Base-by-base conservation (phyloP, 2,329 filamentous ascomycete species). In the Arthrobotrys megalospora region DNA sequence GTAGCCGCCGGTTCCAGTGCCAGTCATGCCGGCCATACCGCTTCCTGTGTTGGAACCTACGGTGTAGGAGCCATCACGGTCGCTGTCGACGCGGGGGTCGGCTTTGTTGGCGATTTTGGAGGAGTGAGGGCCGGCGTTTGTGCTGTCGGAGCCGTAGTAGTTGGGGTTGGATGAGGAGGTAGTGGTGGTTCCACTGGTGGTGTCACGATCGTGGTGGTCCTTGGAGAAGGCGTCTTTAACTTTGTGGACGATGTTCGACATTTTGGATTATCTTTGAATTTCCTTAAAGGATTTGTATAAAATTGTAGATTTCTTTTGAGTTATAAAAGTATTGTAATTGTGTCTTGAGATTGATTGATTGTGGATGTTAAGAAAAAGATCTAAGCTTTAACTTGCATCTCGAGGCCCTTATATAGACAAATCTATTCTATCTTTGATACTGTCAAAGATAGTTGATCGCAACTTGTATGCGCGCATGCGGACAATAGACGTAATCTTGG, bases 71-170 rank as follows among this genome's bases (percentile, higher is more conserved):
- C 84, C 83, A 77, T 87, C 86, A 10, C 86, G 83, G 81, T 89
- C 86, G 48, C 85, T 87, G 81, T 89, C 87, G 52, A 88, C 83
- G n/a, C 87, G 84, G 21, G 87, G 87, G 80, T 89, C 88, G 6
- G 83, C 81, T 38, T 87, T 86, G 82, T 89, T 89, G 34, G 63
- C 72, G 16, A 70, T 7, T 24, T 73, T 79, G 5, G 80, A 78
- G 32, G 62, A 34, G 45, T 81, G 81, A 6, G 81, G 81, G 11
- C 80, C 79, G 4, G 80, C 76, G 47, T 81, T 80, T 21, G 76
- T 80, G 53, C 58, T 76, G n/a, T 75, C 79, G 47, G 64, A 11
- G 47, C 70, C 77, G 28, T 79, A 79, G 78, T 69, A 65, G 66
- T 75, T 76, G 2, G 69, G 66, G 58, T 45, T 58, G 50, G 11